These are phyloP conservation scores for Rubia occidens DNA, from an alignment of 305 asterid species.

Conservation along the genomic window DNA sequence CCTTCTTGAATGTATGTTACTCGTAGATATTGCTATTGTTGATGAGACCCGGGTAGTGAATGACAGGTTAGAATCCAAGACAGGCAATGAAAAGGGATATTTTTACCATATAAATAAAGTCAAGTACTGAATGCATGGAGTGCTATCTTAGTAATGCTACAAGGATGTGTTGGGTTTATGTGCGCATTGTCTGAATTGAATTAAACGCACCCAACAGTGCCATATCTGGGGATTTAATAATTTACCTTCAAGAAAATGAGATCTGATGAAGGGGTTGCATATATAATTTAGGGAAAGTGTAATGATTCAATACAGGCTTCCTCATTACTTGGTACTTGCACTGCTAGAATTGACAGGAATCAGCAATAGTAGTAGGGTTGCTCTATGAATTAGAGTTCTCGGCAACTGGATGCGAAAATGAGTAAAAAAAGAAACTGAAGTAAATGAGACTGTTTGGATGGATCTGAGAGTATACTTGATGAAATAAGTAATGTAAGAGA, in stretches of 20 bases:
- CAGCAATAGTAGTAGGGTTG: background rate
- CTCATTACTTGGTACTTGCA: background rate
- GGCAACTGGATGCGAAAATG: background rate
- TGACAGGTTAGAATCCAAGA: too few relatives aligned
- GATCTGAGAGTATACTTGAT: background rate
- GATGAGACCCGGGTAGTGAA: background rate
- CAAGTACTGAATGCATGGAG: background rate
- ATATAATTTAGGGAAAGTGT: background rate
- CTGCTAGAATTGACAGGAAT: background rate
- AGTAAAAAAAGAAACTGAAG: background rate
- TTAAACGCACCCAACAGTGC: background rate
- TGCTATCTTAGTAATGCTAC: background rate
- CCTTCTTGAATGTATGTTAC: background rate
- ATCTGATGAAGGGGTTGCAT: too few relatives aligned
- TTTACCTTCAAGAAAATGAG: background rate
- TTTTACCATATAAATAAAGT: background rate
- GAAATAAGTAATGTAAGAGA: background rate
- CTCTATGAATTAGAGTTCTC: background rate
- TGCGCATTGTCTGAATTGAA: background rate
- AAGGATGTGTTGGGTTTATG: background rate
- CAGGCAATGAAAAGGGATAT: too few relatives aligned
- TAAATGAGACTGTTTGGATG: background rate
- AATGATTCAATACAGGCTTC: background rate
- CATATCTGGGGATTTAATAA: background rate
- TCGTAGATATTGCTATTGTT: background rate